Evolutionary conservation across 192 early-diverging fungal species (phyloP), one percentile per base, ranked within the genome.

Genomic region (Podila minutissima): DNA sequence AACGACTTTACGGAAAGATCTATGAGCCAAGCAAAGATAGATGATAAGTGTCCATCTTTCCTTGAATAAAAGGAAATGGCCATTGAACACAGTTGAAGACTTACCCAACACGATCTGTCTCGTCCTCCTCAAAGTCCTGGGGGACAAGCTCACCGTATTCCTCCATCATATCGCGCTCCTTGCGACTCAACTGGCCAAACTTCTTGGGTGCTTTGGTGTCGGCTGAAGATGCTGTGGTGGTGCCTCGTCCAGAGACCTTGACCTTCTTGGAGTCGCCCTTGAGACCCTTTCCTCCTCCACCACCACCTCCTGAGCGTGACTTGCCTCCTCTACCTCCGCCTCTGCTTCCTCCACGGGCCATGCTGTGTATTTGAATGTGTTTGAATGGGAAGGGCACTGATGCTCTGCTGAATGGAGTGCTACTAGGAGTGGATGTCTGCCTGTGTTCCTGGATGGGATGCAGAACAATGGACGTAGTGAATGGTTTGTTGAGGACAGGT

Each of bases 81-180:
- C 55, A 55, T 55, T 26, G 20, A 55, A n/a, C 20, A 53, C 20
- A 0, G 5, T n/a, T 26, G 53, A 55, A 5, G 3, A 6, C 61
- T 85, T 82, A 71, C 69, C 32, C 78, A 59, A 67, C 72, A 22
- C 84, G 82, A 64, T 83, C 85, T 19, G 77, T 67, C 67, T 88
- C 83, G 35, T 88, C 82, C 15, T 75, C 71, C 8, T 81, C 84
- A 63, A 84, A 83, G 48, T 86, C 86, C 29, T 82, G 79, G 31
- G 88, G 89, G 4, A 81, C 89, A 5, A 93, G 83, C 68, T 93
- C 91, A 61, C 92, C 92, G 71, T 93, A 93, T 41, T 93, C 92
- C 49, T 91, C 86, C 64, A 93, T 86, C 71, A 89, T 82, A 11
- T 84, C 83, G 22, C 83, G 78, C 58, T 88, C 76, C 64, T 85